Percentiles rank a stretch among this genome's conserved stretches.
These are phyloP conservation scores for Phytopythium ostracodes DNA, from an alignment of 352 stramenopile species.

Conservation along the genomic window DNA sequence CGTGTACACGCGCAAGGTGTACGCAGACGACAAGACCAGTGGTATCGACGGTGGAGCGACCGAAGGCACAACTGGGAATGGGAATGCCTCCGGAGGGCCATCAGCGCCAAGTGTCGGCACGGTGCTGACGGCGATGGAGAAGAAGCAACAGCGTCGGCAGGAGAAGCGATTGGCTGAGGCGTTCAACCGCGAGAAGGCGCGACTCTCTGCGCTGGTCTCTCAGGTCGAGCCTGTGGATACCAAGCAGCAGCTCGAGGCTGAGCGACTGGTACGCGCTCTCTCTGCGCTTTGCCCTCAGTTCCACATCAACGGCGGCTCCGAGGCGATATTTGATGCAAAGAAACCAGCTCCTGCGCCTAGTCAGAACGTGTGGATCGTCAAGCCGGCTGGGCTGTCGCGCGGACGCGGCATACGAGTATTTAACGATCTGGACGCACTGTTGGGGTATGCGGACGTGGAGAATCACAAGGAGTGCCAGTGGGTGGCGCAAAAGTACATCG, in stretches of 20 bases:
- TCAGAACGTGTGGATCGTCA: slow-evolving; percentile 93
- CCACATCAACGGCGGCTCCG: slow-evolving; percentile 57
- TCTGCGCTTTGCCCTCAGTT: slow-evolving; percentile 61
- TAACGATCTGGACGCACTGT: slow-evolving; percentile 70
- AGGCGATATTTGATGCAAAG: slow-evolving; percentile 15
- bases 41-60: slow-evolving; percentile 8
- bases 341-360: slow-evolving; percentile 22
- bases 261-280: slow-evolving; percentile 28
- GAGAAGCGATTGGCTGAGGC: slow-evolving; percentile 35
- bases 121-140: slow-evolving; percentile 46
- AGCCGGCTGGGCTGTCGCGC: slow-evolving; percentile 84
- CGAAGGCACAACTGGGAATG: background rate
- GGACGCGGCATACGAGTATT: slow-evolving; percentile 88
- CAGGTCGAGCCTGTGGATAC: slow-evolving; percentile 32
- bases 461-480: slow-evolving; percentile 84
- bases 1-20: slow-evolving; percentile 47
- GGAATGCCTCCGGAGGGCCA: background rate
- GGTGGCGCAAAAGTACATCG: slow-evolving; percentile 89
- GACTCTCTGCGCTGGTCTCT: slow-evolving; percentile 38
- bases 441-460: slow-evolving; percentile 85
- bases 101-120: slow-evolving; percentile 23
- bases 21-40: slow-evolving; percentile 30
- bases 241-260: slow-evolving; percentile 17
- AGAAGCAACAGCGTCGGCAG: slow-evolving; percentile 33
- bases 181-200: slow-evolving; percentile 57